Base-by-base conservation (phyloP, 2,329 filamentous ascomycete species). In the Fusarium xyrophilum region DNA sequence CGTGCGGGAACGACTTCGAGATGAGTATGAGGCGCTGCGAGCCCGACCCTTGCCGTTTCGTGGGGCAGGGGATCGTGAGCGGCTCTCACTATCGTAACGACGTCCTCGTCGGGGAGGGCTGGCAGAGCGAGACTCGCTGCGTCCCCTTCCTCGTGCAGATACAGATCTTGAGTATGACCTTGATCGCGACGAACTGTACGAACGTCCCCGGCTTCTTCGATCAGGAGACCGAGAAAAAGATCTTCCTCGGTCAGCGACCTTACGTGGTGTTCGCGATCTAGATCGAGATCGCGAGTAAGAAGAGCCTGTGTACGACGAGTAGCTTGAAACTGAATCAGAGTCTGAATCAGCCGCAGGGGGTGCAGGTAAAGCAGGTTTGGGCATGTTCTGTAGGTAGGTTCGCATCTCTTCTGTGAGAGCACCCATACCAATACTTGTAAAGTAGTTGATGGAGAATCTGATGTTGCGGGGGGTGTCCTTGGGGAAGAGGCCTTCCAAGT, bases 391-490 rank as follows among this genome's bases (percentile, higher is more conserved):
- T 59, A 99, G 85, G 76, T 91, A 89, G 75, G 96, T 93, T 78
- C 96, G 90, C 93, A 97, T 97, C 70, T 93, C 92, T 77, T 99
- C 96, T 4, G 96, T 99, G 65, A 99, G 85, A 27, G 88, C 89
- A 76, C 96, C 96, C 92, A 99, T 96, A 61, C 94, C 93, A 74
- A 99, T 97, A 74, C 93, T 96, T 13, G 96, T 99, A 79, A 99
- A 98, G 85, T 97, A 99, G 81, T 99, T 99, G 89, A 99, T 97
- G 52, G 94, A 93, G 84, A 99, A 99, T 56, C 95, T 89, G 39
- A 94, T 93, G 79, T 97, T 96, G 76, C 92, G 90, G 27, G 93
- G 88, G 74, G 93, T 93, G 77, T 98, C 94, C 64, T 84, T 90
- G 1, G 96, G 96, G 84, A 99, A 98, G 43, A 99, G 82, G 32